Percentiles rank a stretch among this genome's conserved stretches.
Conservation (phyloP, 805 yeast species). For the Yarrowia bubula region DNA sequence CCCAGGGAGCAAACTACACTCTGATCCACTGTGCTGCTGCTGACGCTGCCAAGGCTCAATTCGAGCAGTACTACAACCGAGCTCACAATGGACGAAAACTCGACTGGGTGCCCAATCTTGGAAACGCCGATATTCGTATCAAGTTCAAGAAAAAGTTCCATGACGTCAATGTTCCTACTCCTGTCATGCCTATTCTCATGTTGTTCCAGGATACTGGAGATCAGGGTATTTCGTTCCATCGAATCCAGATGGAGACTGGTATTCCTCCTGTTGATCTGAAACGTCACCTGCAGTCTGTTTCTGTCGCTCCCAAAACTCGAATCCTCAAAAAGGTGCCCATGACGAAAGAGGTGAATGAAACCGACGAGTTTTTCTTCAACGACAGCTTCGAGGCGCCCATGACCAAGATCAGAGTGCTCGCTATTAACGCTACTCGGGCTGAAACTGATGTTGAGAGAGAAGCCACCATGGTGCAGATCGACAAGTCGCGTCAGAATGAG, state of each 20-base stretch:
- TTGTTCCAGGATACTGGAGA: constrained; percentile 59
- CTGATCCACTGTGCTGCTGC: constrained; percentile 37
- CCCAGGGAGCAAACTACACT: constrained; percentile 31
- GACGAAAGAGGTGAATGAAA: constrained; percentile 63
- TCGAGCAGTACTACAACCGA: constrained; percentile 51
- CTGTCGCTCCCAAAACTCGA: constrained; percentile 78
- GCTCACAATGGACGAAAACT: constrained; percentile 59
- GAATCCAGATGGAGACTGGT: constrained; percentile 62
- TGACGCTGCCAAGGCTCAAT: constrained; percentile 45
- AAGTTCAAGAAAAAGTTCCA: constrained; percentile 67
- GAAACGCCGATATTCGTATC: constrained; percentile 75
- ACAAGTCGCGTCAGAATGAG: constrained; percentile 62
- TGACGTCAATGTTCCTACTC: constrained; percentile 75
- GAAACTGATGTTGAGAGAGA: constrained; percentile 55
- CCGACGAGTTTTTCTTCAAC: constrained; percentile 67
- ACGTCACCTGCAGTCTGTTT: constrained; percentile 76
- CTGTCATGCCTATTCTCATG: constrained; percentile 73
- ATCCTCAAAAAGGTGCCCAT: constrained; percentile 71
- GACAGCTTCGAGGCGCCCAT: constrained; percentile 65
- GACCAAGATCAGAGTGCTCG: constrained; percentile 68
- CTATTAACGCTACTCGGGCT: constrained; percentile 51
- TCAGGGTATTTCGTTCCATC: constrained; percentile 53
- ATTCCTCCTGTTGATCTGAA: constrained; percentile 72
- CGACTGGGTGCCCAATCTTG: constrained; percentile 80
- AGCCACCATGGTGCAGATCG: constrained; percentile 53